Evolutionary conservation across 2,329 filamentous ascomycete species (phyloP), one percentile per base, ranked within the genome.

Genomic region (Colletotrichum orbiculare): DNA sequence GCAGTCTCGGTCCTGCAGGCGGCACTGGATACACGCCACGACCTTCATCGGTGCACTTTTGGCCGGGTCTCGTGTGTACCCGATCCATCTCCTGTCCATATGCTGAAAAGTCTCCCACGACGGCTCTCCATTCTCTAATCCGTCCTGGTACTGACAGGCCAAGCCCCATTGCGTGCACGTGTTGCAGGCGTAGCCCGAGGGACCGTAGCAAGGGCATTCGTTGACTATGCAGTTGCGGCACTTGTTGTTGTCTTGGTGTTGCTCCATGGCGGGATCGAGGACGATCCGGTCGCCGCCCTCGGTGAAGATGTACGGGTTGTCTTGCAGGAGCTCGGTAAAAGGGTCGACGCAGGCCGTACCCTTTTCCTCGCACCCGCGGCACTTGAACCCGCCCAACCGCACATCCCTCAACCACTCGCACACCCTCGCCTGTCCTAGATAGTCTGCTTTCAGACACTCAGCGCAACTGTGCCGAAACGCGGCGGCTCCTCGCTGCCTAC

Each of bases 271-370:
- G 12, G 37, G 47, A 11, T n/a, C 15, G 3, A 48, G 35, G 11
- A 52, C 1, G 34, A 67, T 12, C 3, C 45, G 39, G 15, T 68
- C 56, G 33, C 50, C 38, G 6, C 46, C 45, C 15, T 60, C 10
- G 3, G 8, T 10, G 38, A 35, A 35, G 15, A 11, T 3, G 11
- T 59, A 59, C 17, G 17, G 9, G 54, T 68, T 5, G 54, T 55
- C n/a, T 39, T 42, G 57, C 60, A 69, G 42, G 17, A 49, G 10
- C 48, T 52, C 13, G 64, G 67, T 15, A n/a, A 67, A 68, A 38
- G 58, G 45, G 12, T 64, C 66, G 25, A 72, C 50, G 66, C 74
- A 75, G 2, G 60, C 48, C 56, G 69, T 43, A 12, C 55, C 49
- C n/a, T 62, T 46, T 8, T 41, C 38, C 9, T 34, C 13, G 60